A percentile compares a stretch with the other conserved stretches of the same genome.
Conservation (phyloP, 805 yeast genomes). For the Candida coquimbonensis region DNA sequence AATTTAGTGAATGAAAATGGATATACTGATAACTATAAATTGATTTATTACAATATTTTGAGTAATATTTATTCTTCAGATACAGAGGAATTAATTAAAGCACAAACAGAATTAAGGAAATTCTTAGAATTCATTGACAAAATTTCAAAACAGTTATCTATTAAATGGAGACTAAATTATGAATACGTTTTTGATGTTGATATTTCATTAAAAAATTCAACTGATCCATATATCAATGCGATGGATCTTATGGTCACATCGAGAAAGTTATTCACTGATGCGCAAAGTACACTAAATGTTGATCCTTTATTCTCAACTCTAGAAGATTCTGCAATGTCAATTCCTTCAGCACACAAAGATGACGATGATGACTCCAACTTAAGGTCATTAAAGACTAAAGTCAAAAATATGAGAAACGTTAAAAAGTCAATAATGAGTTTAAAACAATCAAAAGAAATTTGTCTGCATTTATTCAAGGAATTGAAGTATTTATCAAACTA, state of each 20-base stretch:
- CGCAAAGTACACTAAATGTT: conserved; percentile 25
- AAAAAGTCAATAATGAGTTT: conserved; percentile 18
- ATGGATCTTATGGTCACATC: conserved; percentile 26
- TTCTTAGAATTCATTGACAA: conserved; percentile 16
- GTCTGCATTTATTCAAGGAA: conserved; percentile 12
- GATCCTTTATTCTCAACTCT: conserved; percentile 46
- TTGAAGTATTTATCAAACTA: conserved; percentile 21
- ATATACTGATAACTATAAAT: conserved; percentile 17
- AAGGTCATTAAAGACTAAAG: conserved; percentile 8
- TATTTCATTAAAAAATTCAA: conserved; percentile 8
- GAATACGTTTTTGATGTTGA: conserved; percentile 19
- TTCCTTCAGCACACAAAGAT: conserved; percentile 29
- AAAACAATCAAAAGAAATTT: conserved; percentile 18
- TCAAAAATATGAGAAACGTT: conserved; percentile 17
- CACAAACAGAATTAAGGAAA: conserved; percentile 10
- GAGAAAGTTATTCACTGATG: conserved; percentile 24
- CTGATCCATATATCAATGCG: conserved; percentile 17
- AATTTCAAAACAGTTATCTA: conserved; percentile 13
- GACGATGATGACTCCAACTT: not conserved
- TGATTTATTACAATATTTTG: conserved; percentile 18
- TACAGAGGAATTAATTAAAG: not conserved
- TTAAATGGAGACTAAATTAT: conserved; percentile 16
- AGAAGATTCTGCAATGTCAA: conserved; percentile 42
- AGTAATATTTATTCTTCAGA: conserved; percentile 10
- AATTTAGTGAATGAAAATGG: conserved; percentile 5